Evolutionary conservation across 2,329 filamentous ascomycete species (phyloP).

Genomic region (Colletotrichum gigasporum): DNA sequence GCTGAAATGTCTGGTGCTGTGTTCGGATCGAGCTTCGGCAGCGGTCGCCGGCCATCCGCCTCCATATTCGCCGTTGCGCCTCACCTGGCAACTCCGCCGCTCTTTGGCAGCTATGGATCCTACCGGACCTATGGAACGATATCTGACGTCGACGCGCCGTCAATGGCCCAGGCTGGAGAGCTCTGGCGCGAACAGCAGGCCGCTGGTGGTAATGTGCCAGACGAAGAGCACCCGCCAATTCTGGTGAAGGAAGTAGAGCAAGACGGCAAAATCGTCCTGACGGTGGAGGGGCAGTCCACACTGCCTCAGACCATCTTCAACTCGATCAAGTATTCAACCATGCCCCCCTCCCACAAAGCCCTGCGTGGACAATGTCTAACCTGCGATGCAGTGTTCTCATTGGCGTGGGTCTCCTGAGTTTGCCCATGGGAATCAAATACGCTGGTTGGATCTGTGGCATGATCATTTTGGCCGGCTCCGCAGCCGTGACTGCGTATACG

Average conservation of each 20-base stretch:
- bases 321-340: slow-evolving; percentile 74
- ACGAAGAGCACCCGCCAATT: slow-evolving; percentile 75
- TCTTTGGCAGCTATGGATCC: slow-evolving; percentile 77
- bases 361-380: not conserved
- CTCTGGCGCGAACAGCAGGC: slow-evolving; percentile 65
- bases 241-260: slow-evolving; percentile 91
- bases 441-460: slow-evolving; percentile 90
- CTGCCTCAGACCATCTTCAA: slow-evolving; percentile 97
- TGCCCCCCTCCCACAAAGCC: not conserved
- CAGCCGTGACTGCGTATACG: slow-evolving; percentile 83
- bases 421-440: slow-evolving; percentile 88
- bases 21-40: slow-evolving; percentile 39
- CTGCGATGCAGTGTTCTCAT: slow-evolving; percentile 71
- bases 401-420: slow-evolving; percentile 86
- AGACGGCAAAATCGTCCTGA: slow-evolving; percentile 83
- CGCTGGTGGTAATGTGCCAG: slow-evolving; percentile 53
- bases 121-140: slow-evolving; percentile 65
- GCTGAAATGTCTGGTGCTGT: slow-evolving; percentile 50
- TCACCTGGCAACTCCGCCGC: slow-evolving; percentile 72
- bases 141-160: slow-evolving; percentile 50
- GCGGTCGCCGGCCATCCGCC: slow-evolving; percentile 42
- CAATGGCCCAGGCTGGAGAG: slow-evolving; percentile 61
- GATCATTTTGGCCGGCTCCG: slow-evolving; percentile 76
- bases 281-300: slow-evolving; percentile 93
- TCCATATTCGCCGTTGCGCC: slow-evolving; percentile 68